A percentile compares a stretch with the other conserved stretches of the same genome.
phyloP scores from a whole-genome alignment of 2,329 filamentous ascomycete genomes.

The Colletotrichum lupini region DNA sequence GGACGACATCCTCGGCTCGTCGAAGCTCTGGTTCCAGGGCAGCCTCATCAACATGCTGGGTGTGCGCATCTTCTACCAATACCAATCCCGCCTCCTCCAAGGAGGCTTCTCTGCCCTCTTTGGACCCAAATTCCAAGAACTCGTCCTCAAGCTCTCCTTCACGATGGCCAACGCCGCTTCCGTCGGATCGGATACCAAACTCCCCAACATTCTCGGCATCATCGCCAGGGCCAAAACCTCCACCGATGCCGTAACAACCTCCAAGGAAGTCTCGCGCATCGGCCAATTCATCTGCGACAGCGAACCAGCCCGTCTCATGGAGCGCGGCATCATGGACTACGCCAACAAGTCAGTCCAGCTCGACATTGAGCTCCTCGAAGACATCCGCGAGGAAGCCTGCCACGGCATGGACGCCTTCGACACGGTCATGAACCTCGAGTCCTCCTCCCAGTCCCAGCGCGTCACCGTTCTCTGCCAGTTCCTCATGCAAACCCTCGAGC shows the following conservation, averaged over 20 bases:
- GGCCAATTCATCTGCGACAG: conserved; percentile 61
- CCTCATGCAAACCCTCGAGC: conserved; percentile 62
- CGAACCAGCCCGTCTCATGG: conserved; percentile 59
- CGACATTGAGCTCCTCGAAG: conserved; percentile 64
- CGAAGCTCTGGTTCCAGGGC: conserved; percentile 58
- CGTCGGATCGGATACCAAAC: conserved; percentile 45
- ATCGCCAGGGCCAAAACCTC: conserved; percentile 57
- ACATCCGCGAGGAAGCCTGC: conserved; percentile 63
- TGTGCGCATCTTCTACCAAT: conserved; percentile 62
- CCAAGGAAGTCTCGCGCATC: conserved; percentile 60
- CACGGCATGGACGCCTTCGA: conserved; percentile 67
- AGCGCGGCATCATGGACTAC: conserved; percentile 63
- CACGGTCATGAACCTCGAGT: conserved; percentile 54
- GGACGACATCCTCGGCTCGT: conserved; percentile 58
- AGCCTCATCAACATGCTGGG: conserved; percentile 60
- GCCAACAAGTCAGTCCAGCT: conserved; percentile 59
- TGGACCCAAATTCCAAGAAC: conserved; percentile 62
- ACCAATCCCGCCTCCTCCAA: conserved; percentile 62
- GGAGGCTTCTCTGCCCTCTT: conserved; percentile 58
- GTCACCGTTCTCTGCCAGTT: conserved; percentile 56
- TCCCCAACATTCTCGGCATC: conserved; percentile 58
- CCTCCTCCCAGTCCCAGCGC: conserved; percentile 49
- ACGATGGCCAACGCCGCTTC: conserved; percentile 54
- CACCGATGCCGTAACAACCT: conserved; percentile 55
- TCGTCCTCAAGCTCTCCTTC: conserved; percentile 64